Conservation (phyloP, 1,139 yeast genomes). For the Entelexis sorbosivorans region DNA sequence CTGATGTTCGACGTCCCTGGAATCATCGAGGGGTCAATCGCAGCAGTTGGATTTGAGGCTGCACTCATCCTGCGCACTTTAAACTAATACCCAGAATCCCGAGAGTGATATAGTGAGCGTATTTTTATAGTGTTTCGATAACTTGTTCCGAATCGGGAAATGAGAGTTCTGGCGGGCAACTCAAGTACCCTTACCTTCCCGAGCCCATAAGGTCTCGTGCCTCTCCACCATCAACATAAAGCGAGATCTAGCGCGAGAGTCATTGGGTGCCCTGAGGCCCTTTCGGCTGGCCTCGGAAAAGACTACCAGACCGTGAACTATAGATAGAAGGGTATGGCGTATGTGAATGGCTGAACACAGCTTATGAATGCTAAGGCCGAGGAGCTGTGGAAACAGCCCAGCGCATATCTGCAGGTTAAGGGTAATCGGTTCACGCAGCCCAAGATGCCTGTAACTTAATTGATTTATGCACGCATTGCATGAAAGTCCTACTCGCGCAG, state of each 20-base stretch:
- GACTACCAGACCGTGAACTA: no score
- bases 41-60: background rate
- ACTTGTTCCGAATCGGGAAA: constrained; percentile 6
- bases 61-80: no score
- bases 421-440: background rate
- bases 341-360: no score
- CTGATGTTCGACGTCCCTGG: background rate
- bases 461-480: background rate
- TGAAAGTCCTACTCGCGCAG: no score
- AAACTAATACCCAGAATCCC: no score
- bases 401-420: background rate
- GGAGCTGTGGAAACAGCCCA: background rate
- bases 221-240: background rate
- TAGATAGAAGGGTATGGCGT: no score
- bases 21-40: background rate
- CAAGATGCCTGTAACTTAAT: background rate
- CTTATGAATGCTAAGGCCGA: background rate
- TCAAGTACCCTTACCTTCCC: background rate
- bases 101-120: no score
- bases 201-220: background rate
- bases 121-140: background rate
- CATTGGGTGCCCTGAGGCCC: no score
- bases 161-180: constrained; percentile 1
- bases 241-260: background rate
- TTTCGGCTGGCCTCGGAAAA: background rate